These are phyloP conservation scores for Pseudopyrenochaeta lycopersici DNA, from an alignment of 2,329 filamentous ascomycete genomes.

Conservation along the genomic window DNA sequence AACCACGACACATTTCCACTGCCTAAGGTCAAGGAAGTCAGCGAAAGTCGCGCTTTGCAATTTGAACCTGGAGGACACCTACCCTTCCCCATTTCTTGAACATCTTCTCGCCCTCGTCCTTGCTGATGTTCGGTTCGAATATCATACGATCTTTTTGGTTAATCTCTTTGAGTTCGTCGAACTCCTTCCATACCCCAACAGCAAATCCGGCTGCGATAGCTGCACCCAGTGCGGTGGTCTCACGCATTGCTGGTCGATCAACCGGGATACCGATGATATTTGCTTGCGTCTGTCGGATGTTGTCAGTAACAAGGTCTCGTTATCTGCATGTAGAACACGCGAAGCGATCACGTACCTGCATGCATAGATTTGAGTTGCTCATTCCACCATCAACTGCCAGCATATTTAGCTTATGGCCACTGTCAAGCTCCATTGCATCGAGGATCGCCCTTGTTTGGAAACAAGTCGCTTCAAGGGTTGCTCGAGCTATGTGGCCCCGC, in stretches of 20 bases:
- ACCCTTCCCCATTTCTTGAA: conserved; percentile 75
- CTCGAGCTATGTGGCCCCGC: conserved; percentile 85
- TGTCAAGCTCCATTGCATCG: conserved; percentile 89
- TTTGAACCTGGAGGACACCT: not conserved
- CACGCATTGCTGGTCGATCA: conserved; percentile 85
- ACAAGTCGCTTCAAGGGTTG: conserved; percentile 89
- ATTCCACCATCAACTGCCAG: conserved; percentile 89
- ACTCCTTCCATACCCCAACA: conserved; percentile 77
- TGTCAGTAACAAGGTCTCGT: conserved; percentile 20
- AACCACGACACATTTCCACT: conserved; percentile 80
- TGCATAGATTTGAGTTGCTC: conserved; percentile 86
- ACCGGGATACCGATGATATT: conserved; percentile 86
- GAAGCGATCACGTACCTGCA: conserved; percentile 65
- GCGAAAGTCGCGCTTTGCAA: conserved; percentile 4
- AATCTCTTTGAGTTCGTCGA: conserved; percentile 77
- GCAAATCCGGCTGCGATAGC: conserved; percentile 91
- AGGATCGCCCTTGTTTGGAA: conserved; percentile 93
- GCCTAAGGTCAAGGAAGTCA: conserved; percentile 52
- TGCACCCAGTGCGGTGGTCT: conserved; percentile 87
- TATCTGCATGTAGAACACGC: not conserved
- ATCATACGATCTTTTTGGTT: conserved; percentile 74
- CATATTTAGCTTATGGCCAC: conserved; percentile 75
- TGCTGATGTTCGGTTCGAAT: conserved; percentile 73
- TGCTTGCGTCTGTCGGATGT: conserved; percentile 71
- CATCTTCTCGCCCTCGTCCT: conserved; percentile 67